A percentile compares a stretch with the other conserved stretches of the same genome.
Evolutionary conservation across 2,329 filamentous ascomycete genomes (phyloP).

Genomic region (Pseudopyricularia javanii): DNA sequence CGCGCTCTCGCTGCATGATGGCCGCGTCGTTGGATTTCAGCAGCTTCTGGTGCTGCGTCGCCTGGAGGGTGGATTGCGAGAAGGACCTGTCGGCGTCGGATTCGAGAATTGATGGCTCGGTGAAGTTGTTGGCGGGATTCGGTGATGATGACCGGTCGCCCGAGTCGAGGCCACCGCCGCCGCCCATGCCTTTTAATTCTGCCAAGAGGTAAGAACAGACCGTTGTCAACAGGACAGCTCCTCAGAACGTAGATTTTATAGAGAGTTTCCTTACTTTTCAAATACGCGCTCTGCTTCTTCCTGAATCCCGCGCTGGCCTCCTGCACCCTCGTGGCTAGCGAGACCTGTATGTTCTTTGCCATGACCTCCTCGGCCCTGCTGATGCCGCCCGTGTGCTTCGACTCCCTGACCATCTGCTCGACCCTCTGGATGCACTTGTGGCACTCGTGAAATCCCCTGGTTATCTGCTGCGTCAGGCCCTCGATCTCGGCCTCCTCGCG

Average conservation of each 20-base stretch:
- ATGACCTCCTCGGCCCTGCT: conserved; percentile 83
- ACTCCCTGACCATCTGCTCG: conserved; percentile 75
- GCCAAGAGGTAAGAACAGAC: background rate
- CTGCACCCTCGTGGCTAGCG: conserved; percentile 75
- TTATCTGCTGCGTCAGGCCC: conserved; percentile 79
- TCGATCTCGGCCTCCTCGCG: conserved; percentile 87
- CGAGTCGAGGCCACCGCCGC: conserved; percentile 27
- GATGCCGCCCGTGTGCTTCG: conserved; percentile 58
- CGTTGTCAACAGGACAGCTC: background rate
- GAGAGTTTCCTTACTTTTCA: conserved; percentile 59
- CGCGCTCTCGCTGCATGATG: conserved; percentile 84
- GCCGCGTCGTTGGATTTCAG: conserved; percentile 67
- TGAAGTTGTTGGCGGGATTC: conserved; percentile 38
- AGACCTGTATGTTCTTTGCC: conserved; percentile 92
- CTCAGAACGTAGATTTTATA: background rate
- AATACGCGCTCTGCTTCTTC: conserved; percentile 93
- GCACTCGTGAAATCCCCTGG: conserved; percentile 77
- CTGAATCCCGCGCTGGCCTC: conserved; percentile 85
- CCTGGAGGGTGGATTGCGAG: conserved; percentile 78
- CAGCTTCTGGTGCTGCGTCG: conserved; percentile 56
- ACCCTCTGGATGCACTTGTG: conserved; percentile 81
- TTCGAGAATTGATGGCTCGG: conserved; percentile 80
- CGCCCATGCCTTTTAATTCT: conserved; percentile 66
- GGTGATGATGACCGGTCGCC: conserved; percentile 41
- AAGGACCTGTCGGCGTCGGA: conserved; percentile 89